Evolutionary conservation across 1,139 yeast species (phyloP).

Genomic region (Yamadazyma conglobata): DNA sequence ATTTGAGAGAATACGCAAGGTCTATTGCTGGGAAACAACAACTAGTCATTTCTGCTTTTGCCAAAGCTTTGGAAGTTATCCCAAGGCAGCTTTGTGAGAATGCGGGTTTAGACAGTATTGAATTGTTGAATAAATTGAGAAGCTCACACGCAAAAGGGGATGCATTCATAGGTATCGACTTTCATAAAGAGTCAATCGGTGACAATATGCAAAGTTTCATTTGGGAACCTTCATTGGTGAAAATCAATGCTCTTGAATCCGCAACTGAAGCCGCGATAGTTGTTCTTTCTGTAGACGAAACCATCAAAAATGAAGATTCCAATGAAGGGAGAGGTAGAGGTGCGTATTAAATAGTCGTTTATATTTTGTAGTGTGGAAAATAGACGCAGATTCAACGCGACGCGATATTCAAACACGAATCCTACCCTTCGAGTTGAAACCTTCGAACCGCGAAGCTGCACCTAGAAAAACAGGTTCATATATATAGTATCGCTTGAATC

Average conservation of each 20-base stretch:
- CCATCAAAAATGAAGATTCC: slow-evolving; percentile 74
- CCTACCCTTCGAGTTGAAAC: slow-evolving; percentile 1
- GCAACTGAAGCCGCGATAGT: slow-evolving; percentile 98
- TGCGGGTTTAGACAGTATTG: slow-evolving; percentile 97
- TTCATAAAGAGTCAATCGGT: slow-evolving; percentile 77
- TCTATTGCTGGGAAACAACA: slow-evolving; percentile 96
- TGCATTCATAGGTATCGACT: slow-evolving; percentile 88
- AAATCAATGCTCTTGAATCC: slow-evolving; percentile 86
- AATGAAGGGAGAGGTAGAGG: slow-evolving; percentile 68
- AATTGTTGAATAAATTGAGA: slow-evolving; percentile 82
- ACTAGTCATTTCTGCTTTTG: slow-evolving; percentile 84
- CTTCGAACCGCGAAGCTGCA: slow-evolving; percentile 6
- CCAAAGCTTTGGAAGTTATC: slow-evolving; percentile 89
- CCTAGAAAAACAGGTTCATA: slow-evolving; percentile 3
- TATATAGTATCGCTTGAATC: no score
- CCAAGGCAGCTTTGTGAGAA: slow-evolving; percentile 98
- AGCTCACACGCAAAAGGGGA: slow-evolving; percentile 95
- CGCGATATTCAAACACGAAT: slow-evolving; percentile 12
- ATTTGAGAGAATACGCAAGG: slow-evolving; percentile 81
- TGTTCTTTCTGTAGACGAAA: slow-evolving; percentile 91
- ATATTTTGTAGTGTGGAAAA: slow-evolving; percentile 2
- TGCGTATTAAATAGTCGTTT: slow-evolving; percentile 21
- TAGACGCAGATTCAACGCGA: slow-evolving; percentile 6
- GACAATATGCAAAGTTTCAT: slow-evolving; percentile 84
- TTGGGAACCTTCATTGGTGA: slow-evolving; percentile 97